These are phyloP conservation scores for Podaxis sp. DNA, from an alignment of 768 basidiomycete genomes.

Conservation along the genomic window DNA sequence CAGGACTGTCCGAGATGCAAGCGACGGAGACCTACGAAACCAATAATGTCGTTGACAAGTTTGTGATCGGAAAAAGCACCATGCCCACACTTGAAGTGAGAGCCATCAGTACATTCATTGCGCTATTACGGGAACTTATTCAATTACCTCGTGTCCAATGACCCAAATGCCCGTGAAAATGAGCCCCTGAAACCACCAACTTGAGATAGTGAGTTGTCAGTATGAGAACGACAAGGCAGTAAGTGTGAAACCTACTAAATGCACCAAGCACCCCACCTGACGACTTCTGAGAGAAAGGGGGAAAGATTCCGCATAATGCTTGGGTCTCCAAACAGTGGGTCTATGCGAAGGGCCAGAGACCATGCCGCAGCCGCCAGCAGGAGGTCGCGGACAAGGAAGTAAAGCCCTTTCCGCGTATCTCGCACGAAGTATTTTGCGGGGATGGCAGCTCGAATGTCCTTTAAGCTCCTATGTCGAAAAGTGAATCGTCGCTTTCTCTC, in stretches of 20 bases:
- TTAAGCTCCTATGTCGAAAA: constrained; percentile 37
- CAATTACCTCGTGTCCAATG: constrained; percentile 53
- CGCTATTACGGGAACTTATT: neutral
- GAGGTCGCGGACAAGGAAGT: constrained; percentile 47
- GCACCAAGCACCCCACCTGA: constrained; percentile 45
- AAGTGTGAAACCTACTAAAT: constrained; percentile 39
- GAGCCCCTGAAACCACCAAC: constrained; percentile 66
- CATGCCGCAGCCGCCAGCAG: constrained; percentile 41
- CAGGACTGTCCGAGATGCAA: constrained; percentile 15
- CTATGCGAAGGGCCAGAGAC: constrained; percentile 43
- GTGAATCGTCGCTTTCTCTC: neutral
- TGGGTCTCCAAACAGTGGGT: constrained; percentile 37
- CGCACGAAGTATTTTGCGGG: constrained; percentile 45
- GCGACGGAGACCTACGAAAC: constrained; percentile 41
- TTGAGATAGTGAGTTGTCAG: constrained; percentile 19
- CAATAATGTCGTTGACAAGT: constrained; percentile 47
- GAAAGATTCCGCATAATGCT: constrained; percentile 26
- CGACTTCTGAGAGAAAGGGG: constrained; percentile 35
- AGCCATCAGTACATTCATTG: constrained; percentile 4
- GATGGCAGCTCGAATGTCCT: constrained; percentile 51
- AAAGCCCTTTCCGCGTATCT: constrained; percentile 38
- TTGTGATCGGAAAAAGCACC: constrained; percentile 53
- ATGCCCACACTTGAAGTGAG: constrained; percentile 48
- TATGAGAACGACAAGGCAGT: neutral
- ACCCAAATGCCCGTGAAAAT: constrained; percentile 61